Evolutionary conservation across 305 asterid genomes (phyloP).

Genomic region (Stenogyne calaminthoides): DNA sequence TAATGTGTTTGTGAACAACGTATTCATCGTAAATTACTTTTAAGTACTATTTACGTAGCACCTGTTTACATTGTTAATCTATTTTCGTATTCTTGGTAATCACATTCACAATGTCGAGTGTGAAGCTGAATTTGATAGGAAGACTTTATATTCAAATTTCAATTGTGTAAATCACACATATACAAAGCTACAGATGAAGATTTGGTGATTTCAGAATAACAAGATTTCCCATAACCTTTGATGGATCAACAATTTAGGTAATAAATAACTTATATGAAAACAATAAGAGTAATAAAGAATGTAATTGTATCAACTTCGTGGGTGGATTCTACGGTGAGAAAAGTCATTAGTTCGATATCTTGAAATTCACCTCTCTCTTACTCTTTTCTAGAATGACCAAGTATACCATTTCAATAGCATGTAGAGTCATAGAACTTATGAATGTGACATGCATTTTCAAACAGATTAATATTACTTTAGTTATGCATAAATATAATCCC

Average conservation of each 20-base stretch:
- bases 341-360: neutral
- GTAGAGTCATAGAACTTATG: neutral
- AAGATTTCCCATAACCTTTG: neutral
- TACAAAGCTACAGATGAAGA: neutral
- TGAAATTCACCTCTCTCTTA: too few relatives aligned
- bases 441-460: neutral
- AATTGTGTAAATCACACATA: neutral
- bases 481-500: neutral
- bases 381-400: too few relatives aligned
- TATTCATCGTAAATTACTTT: neutral
- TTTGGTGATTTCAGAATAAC: neutral
- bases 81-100: neutral
- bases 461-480: neutral
- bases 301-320: neutral
- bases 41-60: neutral
- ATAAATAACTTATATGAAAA: neutral
- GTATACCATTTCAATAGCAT: too few relatives aligned
- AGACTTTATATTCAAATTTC: neutral
- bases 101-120: neutral
- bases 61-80: neutral
- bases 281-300: neutral
- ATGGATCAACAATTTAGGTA: slow-evolving; percentile 4
- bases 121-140: neutral
- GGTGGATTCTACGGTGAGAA: neutral
- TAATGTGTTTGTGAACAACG: neutral